Evolutionary conservation across 257 asterid genomes (phyloP).

Genomic region (Jasminum sambac): DNA sequence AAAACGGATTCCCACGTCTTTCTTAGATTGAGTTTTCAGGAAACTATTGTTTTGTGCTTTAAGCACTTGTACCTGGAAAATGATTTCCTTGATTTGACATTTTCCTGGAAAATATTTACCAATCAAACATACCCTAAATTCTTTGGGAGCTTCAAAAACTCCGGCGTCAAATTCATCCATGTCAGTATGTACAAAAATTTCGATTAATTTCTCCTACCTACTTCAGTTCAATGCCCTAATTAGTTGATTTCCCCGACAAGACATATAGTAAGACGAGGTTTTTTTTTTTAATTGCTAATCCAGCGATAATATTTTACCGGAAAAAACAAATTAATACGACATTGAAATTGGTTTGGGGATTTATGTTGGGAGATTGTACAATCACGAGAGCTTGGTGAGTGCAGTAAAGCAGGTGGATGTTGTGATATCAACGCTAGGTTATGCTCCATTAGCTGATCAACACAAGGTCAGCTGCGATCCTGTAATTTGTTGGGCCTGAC

Average conservation of each 20-base stretch:
- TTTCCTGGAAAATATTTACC: too few species aligned
- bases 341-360: background rate
- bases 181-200: constrained; percentile 34
- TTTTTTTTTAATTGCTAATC: background rate
- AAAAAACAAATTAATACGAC: background rate
- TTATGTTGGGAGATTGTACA: constrained; percentile 53
- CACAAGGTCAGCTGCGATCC: too few species aligned
- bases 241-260: background rate
- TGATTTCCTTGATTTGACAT: too few species aligned
- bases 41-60: too few species aligned
- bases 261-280: background rate
- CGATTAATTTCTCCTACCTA: background rate
- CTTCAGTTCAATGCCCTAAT: background rate
- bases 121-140: too few species aligned
- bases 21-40: too few species aligned
- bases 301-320: background rate
- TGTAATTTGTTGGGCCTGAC: too few species aligned
- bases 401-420: constrained; percentile 66
- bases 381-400: constrained; percentile 54
- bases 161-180: constrained; percentile 41
- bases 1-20: too few species aligned
- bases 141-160: constrained; percentile 40
- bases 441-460: constrained; percentile 49
- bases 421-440: constrained; percentile 57
- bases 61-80: too few species aligned